Evolutionary conservation across 495 filamentous ascomycete species (phyloP).

Genomic region (Hypoxylon fuscum): DNA sequence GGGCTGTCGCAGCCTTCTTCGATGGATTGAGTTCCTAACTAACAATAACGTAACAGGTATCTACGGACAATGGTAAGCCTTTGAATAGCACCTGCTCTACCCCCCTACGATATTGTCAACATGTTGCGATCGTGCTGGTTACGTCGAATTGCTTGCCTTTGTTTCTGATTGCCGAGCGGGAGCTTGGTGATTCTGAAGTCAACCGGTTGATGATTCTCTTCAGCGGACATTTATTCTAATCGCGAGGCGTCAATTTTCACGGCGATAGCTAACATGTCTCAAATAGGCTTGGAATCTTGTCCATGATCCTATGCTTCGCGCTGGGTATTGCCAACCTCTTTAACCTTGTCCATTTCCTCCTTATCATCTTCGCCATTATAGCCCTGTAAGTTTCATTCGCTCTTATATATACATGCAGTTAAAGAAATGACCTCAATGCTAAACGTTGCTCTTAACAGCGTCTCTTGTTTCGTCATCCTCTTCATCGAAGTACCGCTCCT

Average conservation of each 20-base stretch:
- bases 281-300: constrained; percentile 88
- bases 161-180: neutral
- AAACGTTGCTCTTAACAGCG: constrained; percentile 56
- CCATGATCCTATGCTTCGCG: constrained; percentile 94
- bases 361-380: constrained; percentile 80
- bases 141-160: neutral
- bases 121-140: constrained; percentile 3
- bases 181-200: too few species aligned
- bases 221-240: neutral
- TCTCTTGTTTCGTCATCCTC: constrained; percentile 84
- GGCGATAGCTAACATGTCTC: constrained; percentile 29
- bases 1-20: constrained; percentile 1
- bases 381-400: constrained; percentile 73
- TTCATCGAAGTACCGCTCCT: constrained; percentile 98
- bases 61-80: constrained; percentile 96
- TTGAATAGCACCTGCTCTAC: neutral
- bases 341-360: constrained; percentile 63
- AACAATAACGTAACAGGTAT: constrained; percentile 72
- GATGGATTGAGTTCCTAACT: constrained; percentile 16
- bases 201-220: neutral
- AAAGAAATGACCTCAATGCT: constrained; percentile 6
- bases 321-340: constrained; percentile 91
- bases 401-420: neutral
- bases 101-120: neutral
- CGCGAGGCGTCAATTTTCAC: neutral